Conservation (phyloP, 257 asterid genomes). For the Solanum chilense region DNA sequence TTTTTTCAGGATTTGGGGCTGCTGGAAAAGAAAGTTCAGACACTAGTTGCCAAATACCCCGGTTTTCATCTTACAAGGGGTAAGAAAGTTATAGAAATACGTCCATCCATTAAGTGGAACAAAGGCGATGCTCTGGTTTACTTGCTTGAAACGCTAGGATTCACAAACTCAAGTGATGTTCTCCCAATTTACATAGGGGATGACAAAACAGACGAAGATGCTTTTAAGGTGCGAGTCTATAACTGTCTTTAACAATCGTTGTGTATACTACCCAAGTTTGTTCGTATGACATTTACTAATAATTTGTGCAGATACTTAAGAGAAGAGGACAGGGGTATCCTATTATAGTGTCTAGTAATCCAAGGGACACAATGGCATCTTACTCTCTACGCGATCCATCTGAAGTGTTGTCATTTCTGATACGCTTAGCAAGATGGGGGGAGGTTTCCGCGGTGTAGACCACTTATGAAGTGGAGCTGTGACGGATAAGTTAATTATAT, state of each 20-base stretch:
- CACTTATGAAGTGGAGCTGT: not conserved
- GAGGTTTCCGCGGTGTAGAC: not conserved
- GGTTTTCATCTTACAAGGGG: conserved; percentile 59
- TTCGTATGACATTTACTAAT: not conserved
- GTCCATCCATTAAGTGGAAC: conserved; percentile 83
- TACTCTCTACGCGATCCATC: conserved; percentile 53
- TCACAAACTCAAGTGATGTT: conserved; percentile 28
- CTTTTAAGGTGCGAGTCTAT: conserved; percentile 44
- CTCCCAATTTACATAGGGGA: conserved; percentile 69
- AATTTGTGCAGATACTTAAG: conserved; percentile 33
- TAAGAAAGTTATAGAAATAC: conserved; percentile 66
- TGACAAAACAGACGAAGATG: conserved; percentile 84
- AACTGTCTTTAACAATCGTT: not conserved
- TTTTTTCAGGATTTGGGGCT: conserved; percentile 35
- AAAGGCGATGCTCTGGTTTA: conserved; percentile 65
- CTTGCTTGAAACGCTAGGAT: conserved; percentile 53
- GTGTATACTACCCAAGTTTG: not conserved
- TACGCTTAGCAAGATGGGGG: conserved; percentile 38
- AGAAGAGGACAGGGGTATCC: conserved; percentile 42
- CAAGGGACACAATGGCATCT: conserved; percentile 54
- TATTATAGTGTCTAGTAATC: conserved; percentile 47
- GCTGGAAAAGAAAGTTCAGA: conserved; percentile 33
- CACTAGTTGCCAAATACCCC: conserved; percentile 21
- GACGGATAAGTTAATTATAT: not conserved
- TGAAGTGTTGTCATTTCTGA: conserved; percentile 44